Conservation (phyloP, 2,329 filamentous ascomycete genomes). For the Apiospora marii region DNA sequence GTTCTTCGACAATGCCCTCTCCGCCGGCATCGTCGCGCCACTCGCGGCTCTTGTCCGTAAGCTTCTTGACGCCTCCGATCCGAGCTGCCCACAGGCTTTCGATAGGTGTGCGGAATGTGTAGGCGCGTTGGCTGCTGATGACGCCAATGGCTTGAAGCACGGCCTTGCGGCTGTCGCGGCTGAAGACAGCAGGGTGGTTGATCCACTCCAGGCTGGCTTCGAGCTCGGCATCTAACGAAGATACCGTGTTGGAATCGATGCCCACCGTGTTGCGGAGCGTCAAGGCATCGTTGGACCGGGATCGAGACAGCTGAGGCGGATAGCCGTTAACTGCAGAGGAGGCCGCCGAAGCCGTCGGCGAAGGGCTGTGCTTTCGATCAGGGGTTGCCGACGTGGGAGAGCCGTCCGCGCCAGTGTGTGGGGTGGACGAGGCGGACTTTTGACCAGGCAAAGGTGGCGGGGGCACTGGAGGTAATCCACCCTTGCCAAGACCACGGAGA, state of each 20-base stretch:
- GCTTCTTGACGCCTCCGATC: conserved; percentile 78
- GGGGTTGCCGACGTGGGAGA: conserved; percentile 57
- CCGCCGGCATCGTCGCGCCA: conserved; percentile 90
- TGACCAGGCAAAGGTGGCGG: conserved; percentile 39
- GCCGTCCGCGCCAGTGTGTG: conserved; percentile 53
- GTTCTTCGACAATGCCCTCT: conserved; percentile 70
- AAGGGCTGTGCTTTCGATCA: conserved; percentile 63
- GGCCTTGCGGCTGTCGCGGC: conserved; percentile 91
- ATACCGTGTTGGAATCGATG: conserved; percentile 84
- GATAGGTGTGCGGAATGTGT: conserved; percentile 89
- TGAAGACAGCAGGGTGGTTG: conserved; percentile 93
- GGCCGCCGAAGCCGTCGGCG: conserved; percentile 58
- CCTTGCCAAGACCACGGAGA: conserved; percentile 93
- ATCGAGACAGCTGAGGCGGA: conserved; percentile 53
- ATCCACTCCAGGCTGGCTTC: conserved; percentile 96
- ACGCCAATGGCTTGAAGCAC: conserved; percentile 96
- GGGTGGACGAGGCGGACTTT: conserved; percentile 57
- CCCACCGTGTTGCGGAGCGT: conserved; percentile 66
- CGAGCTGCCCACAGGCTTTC: conserved; percentile 90
- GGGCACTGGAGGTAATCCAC: conserved; percentile 83
- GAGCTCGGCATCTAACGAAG: conserved; percentile 88
- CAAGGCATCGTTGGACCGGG: conserved; percentile 65
- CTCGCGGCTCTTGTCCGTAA: conserved; percentile 85
- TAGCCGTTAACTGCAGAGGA: conserved; percentile 51
- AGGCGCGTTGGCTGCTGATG: conserved; percentile 91